Conservation (phyloP, 1,284 basidiomycete genomes). For the Puccinia brachypodii region DNA sequence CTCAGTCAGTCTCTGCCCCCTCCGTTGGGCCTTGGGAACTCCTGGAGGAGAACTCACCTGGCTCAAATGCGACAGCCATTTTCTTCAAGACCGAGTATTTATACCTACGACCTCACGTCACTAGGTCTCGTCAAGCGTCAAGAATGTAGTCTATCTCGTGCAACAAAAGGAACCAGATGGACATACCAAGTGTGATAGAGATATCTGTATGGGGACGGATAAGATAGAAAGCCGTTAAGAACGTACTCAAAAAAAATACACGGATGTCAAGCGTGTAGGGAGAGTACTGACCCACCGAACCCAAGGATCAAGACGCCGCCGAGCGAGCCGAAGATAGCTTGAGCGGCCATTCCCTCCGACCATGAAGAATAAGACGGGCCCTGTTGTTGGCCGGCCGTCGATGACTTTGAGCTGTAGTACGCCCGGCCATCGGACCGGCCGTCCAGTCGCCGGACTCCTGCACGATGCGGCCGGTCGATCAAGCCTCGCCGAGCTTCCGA, state of each 20-base stretch:
- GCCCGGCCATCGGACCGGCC: not conserved
- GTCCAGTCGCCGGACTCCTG: not conserved
- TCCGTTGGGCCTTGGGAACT: too few species aligned
- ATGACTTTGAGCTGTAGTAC: not conserved
- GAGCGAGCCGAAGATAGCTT: slow-evolving; percentile 40
- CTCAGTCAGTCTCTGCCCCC: too few species aligned
- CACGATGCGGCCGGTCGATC: not conserved
- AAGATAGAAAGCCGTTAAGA: too few species aligned
- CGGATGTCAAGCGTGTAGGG: too few species aligned
- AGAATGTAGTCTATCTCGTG: not conserved
- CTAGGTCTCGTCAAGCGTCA: not conserved
- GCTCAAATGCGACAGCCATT: slow-evolving; percentile 47
- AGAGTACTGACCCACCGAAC: slow-evolving; percentile 36
- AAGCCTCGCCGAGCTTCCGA: not conserved
- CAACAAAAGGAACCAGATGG: too few species aligned
- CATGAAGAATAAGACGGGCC: slow-evolving; percentile 18
- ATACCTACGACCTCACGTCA: slow-evolving; percentile 22
- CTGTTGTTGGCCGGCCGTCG: not conserved
- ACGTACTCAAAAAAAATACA: not conserved
- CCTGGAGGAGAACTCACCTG: slow-evolving; percentile 31
- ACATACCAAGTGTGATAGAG: slow-evolving; percentile 47
- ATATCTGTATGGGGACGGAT: not conserved
- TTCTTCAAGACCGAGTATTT: slow-evolving; percentile 47
- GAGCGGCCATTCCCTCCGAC: slow-evolving; percentile 37
- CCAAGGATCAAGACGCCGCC: slow-evolving; percentile 40